Percentiles rank a stretch among this genome's conserved stretches.
Conservation (phyloP, 2,329 filamentous ascomycete genomes). For the Lasiodiplodia sp. region DNA sequence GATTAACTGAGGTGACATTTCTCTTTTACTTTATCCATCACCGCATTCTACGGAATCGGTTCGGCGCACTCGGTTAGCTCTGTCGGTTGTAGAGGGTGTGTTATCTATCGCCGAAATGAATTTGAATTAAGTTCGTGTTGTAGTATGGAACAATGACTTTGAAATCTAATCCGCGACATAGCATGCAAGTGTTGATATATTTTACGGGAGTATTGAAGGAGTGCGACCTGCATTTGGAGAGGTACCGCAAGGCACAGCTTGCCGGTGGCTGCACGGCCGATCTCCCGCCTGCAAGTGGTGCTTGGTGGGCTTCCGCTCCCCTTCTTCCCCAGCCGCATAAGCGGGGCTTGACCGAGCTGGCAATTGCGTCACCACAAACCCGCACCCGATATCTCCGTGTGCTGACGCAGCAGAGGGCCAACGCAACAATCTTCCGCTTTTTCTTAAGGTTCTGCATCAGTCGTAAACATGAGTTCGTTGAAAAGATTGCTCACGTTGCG, state of each 20-base stretch:
- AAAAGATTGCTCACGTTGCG: conserved; percentile 21
- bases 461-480: background rate
- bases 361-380: conserved; percentile 6
- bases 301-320: conserved; percentile 11
- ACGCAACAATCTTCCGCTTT: background rate
- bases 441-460: conserved; percentile 4
- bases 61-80: conserved; percentile 6
- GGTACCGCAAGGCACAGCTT: background rate
- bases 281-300: conserved; percentile 23
- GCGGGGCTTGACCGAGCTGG: conserved; percentile 12
- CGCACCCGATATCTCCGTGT: background rate
- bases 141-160: no score
- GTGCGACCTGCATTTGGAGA: no score
- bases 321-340: conserved; percentile 3
- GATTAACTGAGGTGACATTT: background rate
- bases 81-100: background rate
- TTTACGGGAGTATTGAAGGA: no score
- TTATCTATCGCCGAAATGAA: background rate
- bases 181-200: no score
- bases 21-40: background rate
- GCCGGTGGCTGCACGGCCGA: conserved; percentile 17
- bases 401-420: background rate
- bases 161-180: no score
- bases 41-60: background rate
- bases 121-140: background rate